These are phyloP conservation scores for Rhizophagus prolifer DNA, from an alignment of 192 early-diverging fungal genomes.

Conservation along the genomic window DNA sequence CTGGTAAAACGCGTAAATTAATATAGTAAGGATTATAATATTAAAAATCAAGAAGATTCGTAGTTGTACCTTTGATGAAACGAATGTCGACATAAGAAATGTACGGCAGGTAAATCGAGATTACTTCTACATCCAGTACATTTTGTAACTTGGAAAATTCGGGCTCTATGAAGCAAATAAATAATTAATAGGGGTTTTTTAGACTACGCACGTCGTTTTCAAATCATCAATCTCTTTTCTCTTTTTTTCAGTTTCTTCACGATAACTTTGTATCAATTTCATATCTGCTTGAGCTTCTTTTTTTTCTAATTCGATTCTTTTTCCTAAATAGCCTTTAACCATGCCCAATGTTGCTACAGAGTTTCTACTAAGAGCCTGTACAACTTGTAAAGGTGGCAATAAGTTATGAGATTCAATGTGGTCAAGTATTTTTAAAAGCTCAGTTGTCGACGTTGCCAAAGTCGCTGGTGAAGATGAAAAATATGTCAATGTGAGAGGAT, in stretches of 20 bases:
- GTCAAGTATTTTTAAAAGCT: constrained; percentile 68
- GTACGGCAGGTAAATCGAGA: constrained; percentile 87
- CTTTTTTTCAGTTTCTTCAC: constrained; percentile 76
- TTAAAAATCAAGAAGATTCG: constrained; percentile 27
- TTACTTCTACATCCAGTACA: constrained; percentile 68
- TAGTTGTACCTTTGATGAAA: constrained; percentile 81
- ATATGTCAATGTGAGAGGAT: constrained; percentile 68
- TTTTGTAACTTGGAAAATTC: constrained; percentile 77
- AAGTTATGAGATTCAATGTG: constrained; percentile 85
- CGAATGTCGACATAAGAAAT: constrained; percentile 94
- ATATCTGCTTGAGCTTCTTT: constrained; percentile 66
- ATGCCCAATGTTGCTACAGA: constrained; percentile 85
- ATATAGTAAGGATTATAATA: constrained; percentile 14
- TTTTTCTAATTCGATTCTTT: constrained; percentile 71
- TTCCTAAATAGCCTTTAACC: constrained; percentile 80
- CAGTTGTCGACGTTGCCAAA: constrained; percentile 53
- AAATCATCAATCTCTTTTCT: constrained; percentile 80
- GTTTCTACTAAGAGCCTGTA: constrained; percentile 80
- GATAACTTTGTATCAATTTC: constrained; percentile 70
- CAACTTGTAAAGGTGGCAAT: constrained; percentile 85
- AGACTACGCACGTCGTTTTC: constrained; percentile 56
- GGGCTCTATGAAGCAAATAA: constrained; percentile 36
- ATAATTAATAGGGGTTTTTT: neutral
- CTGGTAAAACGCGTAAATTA: constrained; percentile 19
- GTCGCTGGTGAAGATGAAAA: constrained; percentile 70